Evolutionary conservation across 257 asterid genomes (phyloP).

Genomic region (Rubia yunnanensis): DNA sequence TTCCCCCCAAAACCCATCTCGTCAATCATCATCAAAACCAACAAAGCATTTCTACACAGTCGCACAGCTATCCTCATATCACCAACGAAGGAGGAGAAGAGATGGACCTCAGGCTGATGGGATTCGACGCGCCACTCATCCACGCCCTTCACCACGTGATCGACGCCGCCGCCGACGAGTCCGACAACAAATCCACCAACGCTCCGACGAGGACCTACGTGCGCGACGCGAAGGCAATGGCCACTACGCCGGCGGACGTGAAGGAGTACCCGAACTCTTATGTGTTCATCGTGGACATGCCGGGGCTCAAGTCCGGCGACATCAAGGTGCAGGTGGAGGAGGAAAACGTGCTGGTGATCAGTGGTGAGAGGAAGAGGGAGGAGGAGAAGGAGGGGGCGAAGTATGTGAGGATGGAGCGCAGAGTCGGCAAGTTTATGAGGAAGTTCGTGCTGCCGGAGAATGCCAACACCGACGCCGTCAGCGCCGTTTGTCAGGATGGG

Average conservation of each 20-base stretch:
- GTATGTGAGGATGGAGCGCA: conserved; percentile 69
- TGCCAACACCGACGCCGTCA: conserved; percentile 46
- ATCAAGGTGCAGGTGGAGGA: conserved; percentile 21
- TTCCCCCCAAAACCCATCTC: neutral
- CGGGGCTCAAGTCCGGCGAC: conserved; percentile 26
- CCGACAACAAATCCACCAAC: conserved; percentile 9
- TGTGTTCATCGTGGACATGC: conserved; percentile 18
- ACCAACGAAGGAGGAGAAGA: neutral
- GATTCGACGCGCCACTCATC: conserved; percentile 31
- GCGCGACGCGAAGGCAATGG: conserved; percentile 22
- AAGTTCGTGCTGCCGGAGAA: conserved; percentile 70
- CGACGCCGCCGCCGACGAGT: conserved; percentile 11
- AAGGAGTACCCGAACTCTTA: conserved; percentile 14
- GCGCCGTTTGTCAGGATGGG: conserved; percentile 71
- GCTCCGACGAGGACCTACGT: conserved; percentile 19
- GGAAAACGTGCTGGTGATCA: conserved; percentile 25
- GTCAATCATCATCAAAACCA: neutral
- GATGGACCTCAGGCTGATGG: conserved; percentile 59
- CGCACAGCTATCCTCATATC: neutral
- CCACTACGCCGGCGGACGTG: conserved; percentile 20
- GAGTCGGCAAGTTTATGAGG: conserved; percentile 68
- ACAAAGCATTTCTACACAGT: neutral
- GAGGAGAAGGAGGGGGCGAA: conserved; percentile 39
- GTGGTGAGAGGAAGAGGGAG: conserved; percentile 40
- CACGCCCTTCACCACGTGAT: conserved; percentile 19